Evolutionary conservation across 257 asterid species (phyloP).

Genomic region (Nicotiana otophora): DNA sequence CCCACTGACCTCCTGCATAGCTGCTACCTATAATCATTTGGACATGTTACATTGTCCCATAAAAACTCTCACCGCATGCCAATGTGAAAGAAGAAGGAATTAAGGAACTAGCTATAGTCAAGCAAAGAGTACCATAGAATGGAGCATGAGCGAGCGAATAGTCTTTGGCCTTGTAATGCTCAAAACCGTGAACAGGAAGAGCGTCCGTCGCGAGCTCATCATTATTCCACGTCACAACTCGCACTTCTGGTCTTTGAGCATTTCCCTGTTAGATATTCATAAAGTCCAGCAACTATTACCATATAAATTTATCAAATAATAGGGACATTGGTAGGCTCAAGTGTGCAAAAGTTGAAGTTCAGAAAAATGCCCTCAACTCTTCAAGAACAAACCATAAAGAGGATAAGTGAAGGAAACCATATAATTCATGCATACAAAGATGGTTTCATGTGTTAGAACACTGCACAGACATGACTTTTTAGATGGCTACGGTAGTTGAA

Average conservation of each 20-base stretch:
- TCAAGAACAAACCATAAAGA: neutral
- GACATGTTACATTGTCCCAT: neutral
- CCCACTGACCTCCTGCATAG: slow-evolving; percentile 98
- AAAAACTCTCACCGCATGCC: neutral
- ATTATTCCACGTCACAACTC: slow-evolving; percentile 84
- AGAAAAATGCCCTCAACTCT: neutral
- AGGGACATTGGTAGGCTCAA: neutral
- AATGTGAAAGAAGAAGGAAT: neutral
- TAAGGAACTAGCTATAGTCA: neutral
- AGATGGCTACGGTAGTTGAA: neutral
- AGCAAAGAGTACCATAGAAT: slow-evolving; percentile 56
- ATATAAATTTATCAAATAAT: neutral
- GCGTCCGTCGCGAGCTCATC: slow-evolving; percentile 99
- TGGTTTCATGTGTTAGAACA: slow-evolving; percentile 7
- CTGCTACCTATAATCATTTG: slow-evolving; percentile 71
- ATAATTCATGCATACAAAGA: neutral
- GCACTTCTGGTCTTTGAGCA: slow-evolving; percentile 99
- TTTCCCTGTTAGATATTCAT: slow-evolving; percentile 54
- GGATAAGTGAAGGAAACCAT: neutral
- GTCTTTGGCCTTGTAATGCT: slow-evolving; percentile 98
- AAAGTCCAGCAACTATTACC: neutral
- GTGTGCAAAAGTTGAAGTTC: slow-evolving; percentile 7
- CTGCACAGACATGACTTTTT: neutral
- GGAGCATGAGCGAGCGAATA: slow-evolving; percentile 97
- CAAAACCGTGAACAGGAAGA: slow-evolving; percentile 88